Conservation (phyloP, 2,329 filamentous ascomycete species). For the Corynespora cassiicola region DNA sequence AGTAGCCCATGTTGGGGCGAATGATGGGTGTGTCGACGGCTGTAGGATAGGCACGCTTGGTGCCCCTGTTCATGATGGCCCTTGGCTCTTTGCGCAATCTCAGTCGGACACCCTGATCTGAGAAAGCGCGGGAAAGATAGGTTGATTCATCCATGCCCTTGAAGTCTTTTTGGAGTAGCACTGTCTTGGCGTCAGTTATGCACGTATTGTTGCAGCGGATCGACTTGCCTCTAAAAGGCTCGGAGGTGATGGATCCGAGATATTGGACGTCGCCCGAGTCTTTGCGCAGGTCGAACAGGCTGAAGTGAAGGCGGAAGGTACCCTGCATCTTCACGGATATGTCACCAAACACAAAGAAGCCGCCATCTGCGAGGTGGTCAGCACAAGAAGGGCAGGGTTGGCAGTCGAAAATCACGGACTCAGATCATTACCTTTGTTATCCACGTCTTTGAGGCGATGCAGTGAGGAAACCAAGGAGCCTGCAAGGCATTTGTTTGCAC, state of each 20-base stretch:
- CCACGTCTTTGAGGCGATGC: constrained; percentile 79
- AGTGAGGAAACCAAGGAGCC: constrained; percentile 82
- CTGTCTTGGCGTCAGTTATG: constrained; percentile 24
- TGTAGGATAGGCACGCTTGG: constrained; percentile 29
- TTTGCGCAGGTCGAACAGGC: constrained; percentile 74
- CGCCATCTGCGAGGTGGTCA: constrained; percentile 64
- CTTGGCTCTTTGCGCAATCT: constrained; percentile 83
- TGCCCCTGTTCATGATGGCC: constrained; percentile 29
- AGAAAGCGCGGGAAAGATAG: constrained; percentile 79
- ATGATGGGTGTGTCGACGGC: constrained; percentile 8
- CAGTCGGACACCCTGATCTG: constrained; percentile 84
- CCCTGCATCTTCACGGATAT: constrained; percentile 80
- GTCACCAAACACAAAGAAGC: constrained; percentile 91
- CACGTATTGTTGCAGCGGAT: constrained; percentile 10
- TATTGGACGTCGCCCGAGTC: constrained; percentile 52
- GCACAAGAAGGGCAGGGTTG: no score
- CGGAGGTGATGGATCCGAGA: constrained; percentile 62
- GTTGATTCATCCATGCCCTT: constrained; percentile 84
- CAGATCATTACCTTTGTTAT: constrained; percentile 70
- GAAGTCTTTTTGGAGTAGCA: constrained; percentile 69
- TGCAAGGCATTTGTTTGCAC: constrained; percentile 61
- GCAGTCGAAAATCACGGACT: no score
- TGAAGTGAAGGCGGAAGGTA: constrained; percentile 75
- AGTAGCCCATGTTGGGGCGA: constrained; percentile 5
- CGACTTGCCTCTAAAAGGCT: constrained; percentile 71